Evolutionary conservation across 495 filamentous ascomycete species (phyloP), one percentile per base, ranked within the genome.

Genomic region (Mytilinidion resinicola): DNA sequence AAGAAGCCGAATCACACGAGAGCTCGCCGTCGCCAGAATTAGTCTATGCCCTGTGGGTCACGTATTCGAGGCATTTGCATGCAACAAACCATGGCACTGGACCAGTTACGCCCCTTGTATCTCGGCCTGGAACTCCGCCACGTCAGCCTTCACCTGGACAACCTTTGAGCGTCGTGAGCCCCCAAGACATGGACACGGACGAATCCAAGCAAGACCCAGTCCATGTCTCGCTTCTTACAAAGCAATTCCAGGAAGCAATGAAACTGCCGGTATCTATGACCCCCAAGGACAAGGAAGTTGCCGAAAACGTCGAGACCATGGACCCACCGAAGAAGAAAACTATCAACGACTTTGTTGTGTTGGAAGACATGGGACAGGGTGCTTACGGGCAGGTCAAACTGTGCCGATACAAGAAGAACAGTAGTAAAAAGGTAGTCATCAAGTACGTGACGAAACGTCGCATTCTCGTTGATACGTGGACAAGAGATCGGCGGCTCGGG

Each of bases 381-480:
- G 95, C 93, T 1, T 99, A 97, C 67, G 93, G 93, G 5, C 91
- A 97, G 72, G 93, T 99, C 51, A 99, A 99, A 70, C 77, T 97
- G 38, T 91, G 88, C n/a, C 83, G 91, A 9, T 87, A 95, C 71
- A 91, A 91, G 74, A 85, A 84, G 68, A 81, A 78, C 46, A 79
- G 81, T 39, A 70, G 74, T 20, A 87, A 88, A 69, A 96, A 92
- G 70, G 85, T 95, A 52, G 93, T 99, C 4, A 77, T 99, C 52
- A 99, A 99, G 71, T 99, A 95, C 65, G 93, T 99, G 42, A 97
- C 95, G 1, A 99, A 99, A 70, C 84, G 88, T 60, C 85, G 92
- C 36, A 99, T 99, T 69, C 80, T 99, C 17, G 95, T 99, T 51
- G 93, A 99, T 73, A 99, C 93, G 0, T 99, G 93, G 93, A 96